phyloP scores from a whole-genome alignment of 805 yeast species.

The Wickerhamiella allomyrinae region DNA sequence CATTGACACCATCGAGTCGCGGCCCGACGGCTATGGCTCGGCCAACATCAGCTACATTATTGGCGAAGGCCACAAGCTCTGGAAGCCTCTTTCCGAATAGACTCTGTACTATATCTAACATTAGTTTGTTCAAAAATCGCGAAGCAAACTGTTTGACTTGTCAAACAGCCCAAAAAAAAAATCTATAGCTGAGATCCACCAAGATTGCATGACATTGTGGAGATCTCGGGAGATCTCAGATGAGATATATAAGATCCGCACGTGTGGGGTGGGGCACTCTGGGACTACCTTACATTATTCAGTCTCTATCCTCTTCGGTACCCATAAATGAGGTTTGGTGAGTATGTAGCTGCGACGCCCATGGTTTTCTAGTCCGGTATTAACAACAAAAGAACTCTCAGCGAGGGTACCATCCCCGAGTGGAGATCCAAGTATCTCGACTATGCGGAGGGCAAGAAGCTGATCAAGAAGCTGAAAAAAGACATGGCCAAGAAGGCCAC shows the following conservation, averaged over 20 bases:
- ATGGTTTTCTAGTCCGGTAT: too few relatives aligned
- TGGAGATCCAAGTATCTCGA: constrained; percentile 32
- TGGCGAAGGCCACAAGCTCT: constrained; percentile 48
- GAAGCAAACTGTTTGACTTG: too few relatives aligned
- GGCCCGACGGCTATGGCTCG: constrained; percentile 39
- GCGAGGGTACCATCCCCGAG: constrained; percentile 26
- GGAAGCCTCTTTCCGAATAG: background rate
- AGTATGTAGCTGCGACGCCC: background rate
- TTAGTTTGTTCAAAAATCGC: too few relatives aligned
- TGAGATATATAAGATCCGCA: too few relatives aligned
- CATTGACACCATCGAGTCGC: constrained; percentile 48
- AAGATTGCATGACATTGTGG: too few relatives aligned
- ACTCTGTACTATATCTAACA: too few relatives aligned
- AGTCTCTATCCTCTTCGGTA: too few relatives aligned
- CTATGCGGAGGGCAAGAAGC: constrained; percentile 37
- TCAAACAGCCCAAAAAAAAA: too few relatives aligned
- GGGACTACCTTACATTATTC: too few relatives aligned
- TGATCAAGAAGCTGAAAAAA: constrained; percentile 30
- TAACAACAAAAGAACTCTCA: constrained; percentile 9
- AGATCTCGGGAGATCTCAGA: too few relatives aligned
- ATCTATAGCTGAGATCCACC: too few relatives aligned
- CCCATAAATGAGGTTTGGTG: background rate
- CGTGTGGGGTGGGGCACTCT: too few relatives aligned
- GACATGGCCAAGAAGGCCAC: background rate
- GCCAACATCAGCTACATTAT: constrained; percentile 50